These are phyloP conservation scores for Spathaspora sp. DNA, from an alignment of 1,139 yeast genomes.

Conservation along the genomic window DNA sequence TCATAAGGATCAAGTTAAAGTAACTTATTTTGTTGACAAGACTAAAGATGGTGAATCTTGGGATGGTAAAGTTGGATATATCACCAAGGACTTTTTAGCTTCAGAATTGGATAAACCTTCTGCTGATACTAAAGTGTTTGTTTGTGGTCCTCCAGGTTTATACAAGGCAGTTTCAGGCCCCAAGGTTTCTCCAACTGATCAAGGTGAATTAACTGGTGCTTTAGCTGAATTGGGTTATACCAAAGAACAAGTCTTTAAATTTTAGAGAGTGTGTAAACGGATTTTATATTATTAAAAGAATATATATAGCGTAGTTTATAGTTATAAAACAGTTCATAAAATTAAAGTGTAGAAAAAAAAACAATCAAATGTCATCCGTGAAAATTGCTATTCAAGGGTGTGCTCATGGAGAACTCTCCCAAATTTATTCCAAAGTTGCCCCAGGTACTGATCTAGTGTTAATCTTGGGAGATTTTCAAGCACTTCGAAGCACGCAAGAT, in stretches of 20 bases:
- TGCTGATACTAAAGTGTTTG: slow-evolving; percentile 65
- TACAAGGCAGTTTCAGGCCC: slow-evolving; percentile 62
- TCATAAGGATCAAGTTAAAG: slow-evolving; percentile 64
- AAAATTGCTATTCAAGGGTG: slow-evolving; percentile 84
- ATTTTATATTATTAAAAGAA: neutral
- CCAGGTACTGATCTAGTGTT: slow-evolving; percentile 59
- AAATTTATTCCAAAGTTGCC: slow-evolving; percentile 48
- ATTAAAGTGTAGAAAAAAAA: neutral
- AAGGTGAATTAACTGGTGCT: slow-evolving; percentile 90
- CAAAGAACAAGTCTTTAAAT: slow-evolving; percentile 88
- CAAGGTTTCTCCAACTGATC: slow-evolving; percentile 85
- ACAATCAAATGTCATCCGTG: slow-evolving; percentile 3
- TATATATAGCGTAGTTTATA: neutral
- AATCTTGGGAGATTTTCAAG: slow-evolving; percentile 86
- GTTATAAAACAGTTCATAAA: slow-evolving; percentile 1
- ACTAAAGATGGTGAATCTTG: slow-evolving; percentile 58
- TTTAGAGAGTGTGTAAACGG: slow-evolving; percentile 39
- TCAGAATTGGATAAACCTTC: slow-evolving; percentile 65
- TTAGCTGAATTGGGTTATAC: slow-evolving; percentile 85
- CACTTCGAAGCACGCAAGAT: slow-evolving; percentile 65
- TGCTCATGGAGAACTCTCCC: slow-evolving; percentile 79
- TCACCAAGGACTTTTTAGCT: slow-evolving; percentile 73
- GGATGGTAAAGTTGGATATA: slow-evolving; percentile 81
- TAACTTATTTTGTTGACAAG: slow-evolving; percentile 74
- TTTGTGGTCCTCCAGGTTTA: slow-evolving; percentile 87